Conservation (phyloP, 192 early-diverging fungal genomes). For the Coemansia furcata region DNA sequence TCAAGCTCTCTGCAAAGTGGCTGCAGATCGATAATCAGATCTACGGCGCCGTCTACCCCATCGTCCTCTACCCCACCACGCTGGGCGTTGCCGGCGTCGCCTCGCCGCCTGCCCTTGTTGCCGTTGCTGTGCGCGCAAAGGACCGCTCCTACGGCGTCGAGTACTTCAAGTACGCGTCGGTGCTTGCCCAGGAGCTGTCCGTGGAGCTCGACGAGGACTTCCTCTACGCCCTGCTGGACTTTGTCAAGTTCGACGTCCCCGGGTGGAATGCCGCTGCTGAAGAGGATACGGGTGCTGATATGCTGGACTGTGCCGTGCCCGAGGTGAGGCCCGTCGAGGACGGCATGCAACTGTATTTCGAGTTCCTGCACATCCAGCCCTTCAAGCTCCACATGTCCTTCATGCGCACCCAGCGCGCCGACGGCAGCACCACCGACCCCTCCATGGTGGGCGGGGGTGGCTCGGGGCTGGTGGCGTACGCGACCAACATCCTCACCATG, state of each 20-base stretch:
- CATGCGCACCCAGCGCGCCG: slow-evolving; percentile 64
- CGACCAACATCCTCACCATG: slow-evolving; percentile 90
- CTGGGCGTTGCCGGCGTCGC: slow-evolving; percentile 56
- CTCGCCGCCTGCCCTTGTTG: slow-evolving; percentile 61
- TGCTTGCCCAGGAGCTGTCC: slow-evolving; percentile 89
- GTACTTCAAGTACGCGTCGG: slow-evolving; percentile 92
- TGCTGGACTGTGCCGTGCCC: slow-evolving; percentile 60
- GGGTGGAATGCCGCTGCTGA: slow-evolving; percentile 2
- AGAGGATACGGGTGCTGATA: slow-evolving; percentile 14
- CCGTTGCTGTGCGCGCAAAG: slow-evolving; percentile 81
- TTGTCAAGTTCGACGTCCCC: slow-evolving; percentile 74
- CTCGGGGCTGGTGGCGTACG: slow-evolving; percentile 51
- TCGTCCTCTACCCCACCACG: slow-evolving; percentile 92
- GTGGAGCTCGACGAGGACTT: slow-evolving; percentile 95
- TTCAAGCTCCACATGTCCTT: slow-evolving; percentile 97
- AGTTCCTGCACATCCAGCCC: slow-evolving; percentile 89
- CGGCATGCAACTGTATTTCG: slow-evolving; percentile 85
- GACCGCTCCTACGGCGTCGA: slow-evolving; percentile 93
- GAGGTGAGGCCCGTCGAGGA: slow-evolving; percentile 68
- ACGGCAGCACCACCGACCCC: slow-evolving; percentile 18
- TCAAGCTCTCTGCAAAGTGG: slow-evolving; percentile 83
- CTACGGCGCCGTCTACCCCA: slow-evolving; percentile 80
- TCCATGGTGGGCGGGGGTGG: slow-evolving; percentile 30
- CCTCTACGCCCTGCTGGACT: slow-evolving; percentile 80
- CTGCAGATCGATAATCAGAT: slow-evolving; percentile 97